A percentile compares a stretch with the other conserved stretches of the same genome.
Conservation (phyloP, 305 asterid genomes). For the Rubia balearica region DNA sequence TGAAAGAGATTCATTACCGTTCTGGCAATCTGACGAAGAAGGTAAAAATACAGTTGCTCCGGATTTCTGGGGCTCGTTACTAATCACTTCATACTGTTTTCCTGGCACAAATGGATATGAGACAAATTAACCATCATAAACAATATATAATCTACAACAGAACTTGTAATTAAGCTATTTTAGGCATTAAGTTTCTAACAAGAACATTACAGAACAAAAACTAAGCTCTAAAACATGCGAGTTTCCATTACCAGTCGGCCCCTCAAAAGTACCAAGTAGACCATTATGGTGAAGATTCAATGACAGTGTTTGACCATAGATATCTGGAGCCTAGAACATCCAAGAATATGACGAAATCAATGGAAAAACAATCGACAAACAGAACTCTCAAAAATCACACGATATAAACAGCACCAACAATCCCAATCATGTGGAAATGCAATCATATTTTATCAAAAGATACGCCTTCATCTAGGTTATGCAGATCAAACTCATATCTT, state of each 20-base stretch:
- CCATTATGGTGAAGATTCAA: slow-evolving; percentile 44
- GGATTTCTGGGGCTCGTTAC: slow-evolving; percentile 39
- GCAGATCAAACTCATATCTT: neutral
- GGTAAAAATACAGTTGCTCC: slow-evolving; percentile 47
- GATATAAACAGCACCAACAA: neutral
- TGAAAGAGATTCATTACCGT: slow-evolving; percentile 30
- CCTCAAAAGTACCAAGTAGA: slow-evolving; percentile 38
- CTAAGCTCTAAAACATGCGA: neutral
- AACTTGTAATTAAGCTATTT: neutral
- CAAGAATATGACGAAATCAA: neutral
- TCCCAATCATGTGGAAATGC: neutral
- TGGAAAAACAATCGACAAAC: neutral
- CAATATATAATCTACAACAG: neutral
- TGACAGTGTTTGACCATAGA: slow-evolving; percentile 38
- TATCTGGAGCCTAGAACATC: slow-evolving; percentile 32
- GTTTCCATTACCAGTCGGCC: slow-evolving; percentile 33
- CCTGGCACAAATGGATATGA: slow-evolving; percentile 34
- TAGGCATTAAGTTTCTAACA: slow-evolving; percentile 8
- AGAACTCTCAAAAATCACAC: neutral
- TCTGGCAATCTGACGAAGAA: slow-evolving; percentile 44
- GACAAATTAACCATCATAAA: neutral
- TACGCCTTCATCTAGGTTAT: neutral
- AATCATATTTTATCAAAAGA: neutral
- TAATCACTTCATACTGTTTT: slow-evolving; percentile 55
- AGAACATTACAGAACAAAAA: slow-evolving; percentile 6